Conservation (phyloP, 2,329 filamentous ascomycete genomes). For the Calonectria honghensis region DNA sequence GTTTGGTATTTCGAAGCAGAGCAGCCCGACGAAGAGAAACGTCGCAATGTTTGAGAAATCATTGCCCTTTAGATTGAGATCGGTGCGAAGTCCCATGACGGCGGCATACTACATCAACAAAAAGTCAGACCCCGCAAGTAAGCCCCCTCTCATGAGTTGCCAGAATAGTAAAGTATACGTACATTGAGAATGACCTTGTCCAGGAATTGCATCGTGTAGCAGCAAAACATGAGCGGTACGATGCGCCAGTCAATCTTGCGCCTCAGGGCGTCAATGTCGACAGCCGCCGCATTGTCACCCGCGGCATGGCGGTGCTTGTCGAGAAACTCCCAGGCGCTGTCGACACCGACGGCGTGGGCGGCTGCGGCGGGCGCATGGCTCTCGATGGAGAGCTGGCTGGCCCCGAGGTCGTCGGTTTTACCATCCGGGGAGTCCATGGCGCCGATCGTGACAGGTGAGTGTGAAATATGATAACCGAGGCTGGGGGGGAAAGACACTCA, state of each 20-base stretch:
- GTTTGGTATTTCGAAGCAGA: constrained; percentile 76
- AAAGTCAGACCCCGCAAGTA: neutral
- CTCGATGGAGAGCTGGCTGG: constrained; percentile 35
- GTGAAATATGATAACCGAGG: constrained; percentile 16
- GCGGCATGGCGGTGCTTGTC: constrained; percentile 63
- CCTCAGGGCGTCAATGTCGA: constrained; percentile 68
- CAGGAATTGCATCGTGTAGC: constrained; percentile 78
- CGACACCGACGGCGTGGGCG: constrained; percentile 56
- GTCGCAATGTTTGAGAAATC: constrained; percentile 78
- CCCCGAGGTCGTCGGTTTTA: constrained; percentile 33
- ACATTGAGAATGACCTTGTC: constrained; percentile 80
- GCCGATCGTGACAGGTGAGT: constrained; percentile 9
- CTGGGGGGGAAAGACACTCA: constrained; percentile 24
- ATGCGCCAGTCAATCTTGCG: constrained; percentile 76
- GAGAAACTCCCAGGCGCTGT: constrained; percentile 68
- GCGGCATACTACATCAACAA: constrained; percentile 72
- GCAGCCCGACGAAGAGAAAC: constrained; percentile 77
- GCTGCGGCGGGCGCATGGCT: constrained; percentile 4
- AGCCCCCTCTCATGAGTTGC: neutral
- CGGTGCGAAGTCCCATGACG: constrained; percentile 77
- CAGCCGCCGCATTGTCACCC: constrained; percentile 58
- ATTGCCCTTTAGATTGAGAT: constrained; percentile 73
- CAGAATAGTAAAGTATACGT: constrained; percentile 51
- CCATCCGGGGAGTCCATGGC: constrained; percentile 31
- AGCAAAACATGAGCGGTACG: constrained; percentile 76